Conservation (phyloP, 2,329 filamentous ascomycete genomes). For the Clarireedia hainanense region DNA sequence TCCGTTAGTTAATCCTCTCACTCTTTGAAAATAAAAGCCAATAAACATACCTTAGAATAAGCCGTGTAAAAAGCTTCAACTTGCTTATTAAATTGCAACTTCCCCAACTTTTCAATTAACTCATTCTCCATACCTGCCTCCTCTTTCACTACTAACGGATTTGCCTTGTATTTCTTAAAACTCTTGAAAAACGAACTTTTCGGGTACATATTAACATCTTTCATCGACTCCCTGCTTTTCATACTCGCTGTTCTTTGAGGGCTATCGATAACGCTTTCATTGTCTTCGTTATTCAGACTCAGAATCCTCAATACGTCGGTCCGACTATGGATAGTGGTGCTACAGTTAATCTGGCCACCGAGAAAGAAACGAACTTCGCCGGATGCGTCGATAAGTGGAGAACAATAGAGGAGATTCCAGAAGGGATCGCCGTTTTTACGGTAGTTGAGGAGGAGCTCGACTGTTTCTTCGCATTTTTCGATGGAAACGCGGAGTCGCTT, state of each 20-base stretch:
- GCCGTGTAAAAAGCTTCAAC: conserved; percentile 36
- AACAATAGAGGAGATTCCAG: conserved; percentile 48
- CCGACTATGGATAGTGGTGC: conserved; percentile 42
- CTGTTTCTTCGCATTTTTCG: conserved; percentile 35
- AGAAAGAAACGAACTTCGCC: conserved; percentile 46
- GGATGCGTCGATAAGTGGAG: conserved; percentile 41
- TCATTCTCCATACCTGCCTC: conserved; percentile 36
- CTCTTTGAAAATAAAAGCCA: too few relatives aligned
- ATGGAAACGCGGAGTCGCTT: conserved; percentile 37
- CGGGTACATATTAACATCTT: not conserved
- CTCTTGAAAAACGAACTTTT: conserved; percentile 23
- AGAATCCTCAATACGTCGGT: conserved; percentile 45
- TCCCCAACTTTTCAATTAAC: conserved; percentile 31
- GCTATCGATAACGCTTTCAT: conserved; percentile 21
- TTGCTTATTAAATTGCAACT: conserved; percentile 31
- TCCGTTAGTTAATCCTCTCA: not conserved
- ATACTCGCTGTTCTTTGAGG: conserved; percentile 13
- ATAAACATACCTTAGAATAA: conserved; percentile 32
- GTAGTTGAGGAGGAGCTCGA: conserved; percentile 45
- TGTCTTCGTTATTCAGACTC: conserved; percentile 31
- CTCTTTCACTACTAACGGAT: conserved; percentile 10
- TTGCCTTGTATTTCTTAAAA: conserved; percentile 20
- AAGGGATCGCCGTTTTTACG: conserved; percentile 44
- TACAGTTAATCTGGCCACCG: conserved; percentile 50
- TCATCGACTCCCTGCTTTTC: conserved; percentile 1